Evolutionary conservation across 225 moss, liverwort and hornwort species (phyloP), one percentile per base, ranked within the genome.

Genomic region (Pseudoscleropodium purum): DNA sequence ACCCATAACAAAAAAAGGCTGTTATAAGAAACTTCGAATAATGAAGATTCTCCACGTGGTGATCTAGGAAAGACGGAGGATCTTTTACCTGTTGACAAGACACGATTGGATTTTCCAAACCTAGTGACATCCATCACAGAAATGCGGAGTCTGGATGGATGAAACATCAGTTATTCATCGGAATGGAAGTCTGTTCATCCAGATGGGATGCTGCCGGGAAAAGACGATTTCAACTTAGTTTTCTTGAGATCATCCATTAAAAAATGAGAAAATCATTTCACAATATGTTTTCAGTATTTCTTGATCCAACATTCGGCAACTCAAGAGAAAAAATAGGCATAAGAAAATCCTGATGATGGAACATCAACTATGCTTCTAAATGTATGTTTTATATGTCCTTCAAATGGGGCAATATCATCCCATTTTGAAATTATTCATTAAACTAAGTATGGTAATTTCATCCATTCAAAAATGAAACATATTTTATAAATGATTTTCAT

Each of bases 261-360:
- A 13, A 39, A 69, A 13, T 69, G 23, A 13, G 4, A 39, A 13
- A 69, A 24, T 13, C 19, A 24, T 7, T 21, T 68, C 11, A n/a
- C 11, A 23, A n/a, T 7, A n/a, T 69, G 16, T 1, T 23, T 23
- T n/a, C 13, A n/a, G 26, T 14, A 15, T 18, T 39, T 41, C 26
- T 41, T 6, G 7, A 24, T n/a, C 69, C 13, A 69, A 69, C 7
- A 8, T n/a, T 69, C 7, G 2, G 7, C 8, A 25, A 70, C 0
- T 70, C 11, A 14, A 39, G 15, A 8, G 19, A 7, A 7, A 25
- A 14, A 70, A 8, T 7, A 13, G 8, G 3, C 8, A 25, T 39
- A 70, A 39, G 15, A 41, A 25, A 70, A 39, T 39, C 4, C 3
- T 0, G 1, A 4, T 11, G 4, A 68, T 3, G 0, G 4, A 69